Evolutionary conservation across 805 yeast species (phyloP).

Genomic region (Kluyveromyces starmeri): DNA sequence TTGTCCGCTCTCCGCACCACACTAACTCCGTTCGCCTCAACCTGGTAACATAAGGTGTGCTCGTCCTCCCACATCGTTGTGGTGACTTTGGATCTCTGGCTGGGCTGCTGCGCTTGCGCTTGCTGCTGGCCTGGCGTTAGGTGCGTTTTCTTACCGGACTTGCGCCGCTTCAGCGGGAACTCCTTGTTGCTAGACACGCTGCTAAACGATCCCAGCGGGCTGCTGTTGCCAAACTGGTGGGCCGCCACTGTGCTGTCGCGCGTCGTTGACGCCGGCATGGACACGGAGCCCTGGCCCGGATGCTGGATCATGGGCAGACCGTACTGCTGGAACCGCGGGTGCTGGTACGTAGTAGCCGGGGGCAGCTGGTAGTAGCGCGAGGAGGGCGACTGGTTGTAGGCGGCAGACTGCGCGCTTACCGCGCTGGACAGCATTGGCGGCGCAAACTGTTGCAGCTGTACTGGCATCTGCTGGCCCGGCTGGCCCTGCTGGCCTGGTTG

Average conservation of each 20-base stretch:
- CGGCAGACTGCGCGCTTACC: background rate
- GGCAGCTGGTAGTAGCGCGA: slow-evolving; percentile 5
- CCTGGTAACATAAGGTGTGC: slow-evolving; percentile 75
- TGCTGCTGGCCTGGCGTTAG: background rate
- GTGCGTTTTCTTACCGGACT: slow-evolving; percentile 5
- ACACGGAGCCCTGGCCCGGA: background rate
- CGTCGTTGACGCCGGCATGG: background rate
- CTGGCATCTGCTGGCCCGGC: background rate
- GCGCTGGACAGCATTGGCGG: background rate
- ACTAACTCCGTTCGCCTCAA: slow-evolving; percentile 70
- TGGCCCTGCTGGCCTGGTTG: background rate
- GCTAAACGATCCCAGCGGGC: background rate
- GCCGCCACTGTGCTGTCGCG: background rate
- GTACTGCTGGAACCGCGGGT: slow-evolving; percentile 4
- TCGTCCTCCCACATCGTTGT: slow-evolving; percentile 92
- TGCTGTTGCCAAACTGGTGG: background rate
- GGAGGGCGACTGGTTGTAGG: slow-evolving; percentile 1
- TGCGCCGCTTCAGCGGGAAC: background rate
- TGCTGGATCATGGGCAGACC: slow-evolving; percentile 1
- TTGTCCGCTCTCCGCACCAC: slow-evolving; percentile 81
- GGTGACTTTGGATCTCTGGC: slow-evolving; percentile 46
- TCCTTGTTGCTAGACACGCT: background rate
- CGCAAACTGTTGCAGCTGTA: slow-evolving; percentile 1
- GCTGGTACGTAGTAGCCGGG: slow-evolving; percentile 2
- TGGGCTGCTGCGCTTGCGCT: background rate